Evolutionary conservation across 208 protist genomes (phyloP).

Genomic region (Trypanosoma melophagium): DNA sequence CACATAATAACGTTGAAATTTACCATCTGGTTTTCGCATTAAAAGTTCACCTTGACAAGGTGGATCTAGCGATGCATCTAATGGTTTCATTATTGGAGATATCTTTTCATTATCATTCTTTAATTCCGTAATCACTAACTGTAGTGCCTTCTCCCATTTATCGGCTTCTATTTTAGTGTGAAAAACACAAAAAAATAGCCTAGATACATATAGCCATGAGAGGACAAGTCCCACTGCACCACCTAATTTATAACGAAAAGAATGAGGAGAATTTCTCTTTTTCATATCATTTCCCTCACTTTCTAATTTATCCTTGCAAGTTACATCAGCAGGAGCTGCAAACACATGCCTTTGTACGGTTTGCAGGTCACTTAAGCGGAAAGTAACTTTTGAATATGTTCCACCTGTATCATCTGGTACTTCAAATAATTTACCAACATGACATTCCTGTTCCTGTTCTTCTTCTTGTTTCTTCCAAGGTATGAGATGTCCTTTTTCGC

Average conservation of each 20-base stretch:
- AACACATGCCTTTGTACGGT: background rate
- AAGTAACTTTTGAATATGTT: background rate
- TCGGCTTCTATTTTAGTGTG: background rate
- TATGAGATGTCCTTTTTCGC: background rate
- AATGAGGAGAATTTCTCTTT: background rate
- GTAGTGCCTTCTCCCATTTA: constrained; percentile 6
- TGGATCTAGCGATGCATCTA: background rate
- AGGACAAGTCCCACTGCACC: constrained; percentile 20
- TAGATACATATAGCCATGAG: background rate
- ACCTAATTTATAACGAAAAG: background rate
- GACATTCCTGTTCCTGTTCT: background rate
- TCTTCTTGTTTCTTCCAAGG: background rate
- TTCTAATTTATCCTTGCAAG: background rate
- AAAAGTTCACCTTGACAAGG: constrained; percentile 1
- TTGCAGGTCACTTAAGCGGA: background rate
- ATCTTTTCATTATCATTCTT: background rate
- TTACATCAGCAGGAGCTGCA: background rate
- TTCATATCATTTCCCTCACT: background rate
- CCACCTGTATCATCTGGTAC: background rate
- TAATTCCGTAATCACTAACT: background rate
- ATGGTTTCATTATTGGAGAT: background rate
- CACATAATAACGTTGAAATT: constrained; percentile 3
- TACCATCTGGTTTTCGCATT: background rate
- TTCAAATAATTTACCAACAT: background rate
- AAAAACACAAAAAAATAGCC: constrained; percentile 23